Evolutionary conservation across 169 alveolate genomes (phyloP).

Genomic region (Plasmodium coatneyi): DNA sequence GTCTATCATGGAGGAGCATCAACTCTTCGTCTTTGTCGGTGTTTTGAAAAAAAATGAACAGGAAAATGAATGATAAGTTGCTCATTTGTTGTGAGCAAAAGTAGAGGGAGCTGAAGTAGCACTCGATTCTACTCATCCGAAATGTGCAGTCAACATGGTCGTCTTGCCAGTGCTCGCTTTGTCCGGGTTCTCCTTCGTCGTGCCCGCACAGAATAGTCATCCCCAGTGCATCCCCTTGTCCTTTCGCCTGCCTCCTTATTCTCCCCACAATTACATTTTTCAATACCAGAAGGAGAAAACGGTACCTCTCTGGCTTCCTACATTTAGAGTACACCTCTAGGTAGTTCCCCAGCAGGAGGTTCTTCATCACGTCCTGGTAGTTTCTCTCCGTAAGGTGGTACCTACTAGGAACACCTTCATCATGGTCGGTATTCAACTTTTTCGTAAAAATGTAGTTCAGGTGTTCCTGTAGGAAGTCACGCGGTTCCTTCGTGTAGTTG

Average conservation of each 20-base stretch:
- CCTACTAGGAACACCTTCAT: background rate
- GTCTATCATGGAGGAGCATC: background rate
- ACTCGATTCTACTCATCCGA: background rate
- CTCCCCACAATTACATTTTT: background rate
- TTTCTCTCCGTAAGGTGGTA: background rate
- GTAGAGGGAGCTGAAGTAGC: conserved; percentile 6
- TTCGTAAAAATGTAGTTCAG: background rate
- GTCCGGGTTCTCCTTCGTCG: background rate
- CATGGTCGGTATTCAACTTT: background rate
- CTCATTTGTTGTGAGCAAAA: conserved; percentile 1
- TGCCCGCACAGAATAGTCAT: background rate
- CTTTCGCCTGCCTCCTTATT: background rate
- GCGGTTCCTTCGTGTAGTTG: background rate
- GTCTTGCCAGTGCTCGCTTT: background rate
- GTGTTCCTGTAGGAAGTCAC: background rate
- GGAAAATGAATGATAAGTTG: conserved; percentile 25
- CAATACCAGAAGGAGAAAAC: conserved; percentile 2
- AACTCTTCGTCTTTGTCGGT: background rate
- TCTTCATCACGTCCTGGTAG: conserved; percentile 17
- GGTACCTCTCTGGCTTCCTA: background rate
- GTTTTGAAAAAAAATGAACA: conserved; percentile 19
- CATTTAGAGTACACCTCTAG: conserved; percentile 8
- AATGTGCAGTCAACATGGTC: background rate
- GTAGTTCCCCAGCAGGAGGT: conserved; percentile 7
- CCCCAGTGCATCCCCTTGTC: background rate